phyloP scores from a whole-genome alignment of 306 rosid species.

The Medicago truncatula region MtrunA17r5.0-ANR NC_053048.1:35329501-35330000 shows the following conservation, averaged over 20 bases:
- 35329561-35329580: conserved; percentile 73
- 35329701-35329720: conserved; percentile 98
- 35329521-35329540: conserved; percentile 3
- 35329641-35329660: conserved; percentile 97
- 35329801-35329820: conserved; percentile 27
- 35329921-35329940: conserved; percentile 87
- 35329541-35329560: conserved; percentile 16
- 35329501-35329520: conserved; percentile 39
- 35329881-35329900: conserved; percentile 98
- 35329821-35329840: background rate
- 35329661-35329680: conserved; percentile 97
- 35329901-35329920: conserved; percentile 71
- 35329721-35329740: conserved; percentile 99
- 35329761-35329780: conserved; percentile 94
- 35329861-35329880: conserved; percentile 80
- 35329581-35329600: conserved; percentile 96
- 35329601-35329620: conserved; percentile 92
- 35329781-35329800: conserved; percentile 70
- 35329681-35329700: conserved; percentile 95
- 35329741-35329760: conserved; percentile 66
- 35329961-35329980: conserved; percentile 99
- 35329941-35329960: conserved; percentile 90
- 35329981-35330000: conserved; percentile 89
- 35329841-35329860: conserved; percentile 28
- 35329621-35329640: conserved; percentile 86